Evolutionary conservation across 495 filamentous ascomycete genomes (phyloP).

Genomic region (Penicillium psychrofluorescens): DNA sequence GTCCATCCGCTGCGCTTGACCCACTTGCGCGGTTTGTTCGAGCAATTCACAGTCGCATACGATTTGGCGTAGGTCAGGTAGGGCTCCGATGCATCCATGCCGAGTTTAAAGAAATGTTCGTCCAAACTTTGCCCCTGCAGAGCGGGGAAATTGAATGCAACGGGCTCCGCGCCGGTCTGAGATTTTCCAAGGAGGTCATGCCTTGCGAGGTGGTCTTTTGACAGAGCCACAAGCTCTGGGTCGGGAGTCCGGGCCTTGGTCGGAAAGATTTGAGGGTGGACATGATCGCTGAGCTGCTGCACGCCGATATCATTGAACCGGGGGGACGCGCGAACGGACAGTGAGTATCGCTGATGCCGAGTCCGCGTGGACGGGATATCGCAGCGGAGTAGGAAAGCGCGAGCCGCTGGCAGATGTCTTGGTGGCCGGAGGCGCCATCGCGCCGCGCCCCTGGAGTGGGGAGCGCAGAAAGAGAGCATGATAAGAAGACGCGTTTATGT

Average conservation of each 20-base stretch:
- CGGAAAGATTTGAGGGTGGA: conserved; percentile 81
- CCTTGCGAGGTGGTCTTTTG: conserved; percentile 72
- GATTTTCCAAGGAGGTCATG: conserved; percentile 92
- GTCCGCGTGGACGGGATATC: no score
- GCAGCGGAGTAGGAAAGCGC: no score
- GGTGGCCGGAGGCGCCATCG: conserved; percentile 22
- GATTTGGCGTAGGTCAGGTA: conserved; percentile 68
- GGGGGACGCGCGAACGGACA: conserved; percentile 43
- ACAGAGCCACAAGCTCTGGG: conserved; percentile 64
- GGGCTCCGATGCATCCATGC: conserved; percentile 82
- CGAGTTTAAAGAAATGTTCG: conserved; percentile 91
- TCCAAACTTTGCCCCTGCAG: conserved; percentile 78
- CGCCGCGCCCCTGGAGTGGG: conserved; percentile 28
- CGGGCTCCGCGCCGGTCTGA: conserved; percentile 62
- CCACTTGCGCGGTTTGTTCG: conserved; percentile 76
- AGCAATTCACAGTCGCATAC: conserved; percentile 58
- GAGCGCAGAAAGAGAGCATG: conserved; percentile 22
- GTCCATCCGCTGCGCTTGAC: conserved; percentile 83
- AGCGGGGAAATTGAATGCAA: conserved; percentile 76
- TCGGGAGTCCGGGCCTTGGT: conserved; percentile 49
- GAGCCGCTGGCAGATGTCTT: no score
- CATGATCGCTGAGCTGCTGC: conserved; percentile 77
- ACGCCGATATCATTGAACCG: conserved; percentile 90
- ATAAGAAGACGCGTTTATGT: conserved; percentile 8
- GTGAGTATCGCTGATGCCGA: conserved; percentile 11